A percentile compares a stretch with the other conserved stretches of the same genome.
Evolutionary conservation across 129 eudicot species (phyloP).

Genomic region (Pittosporum tobira): DNA sequence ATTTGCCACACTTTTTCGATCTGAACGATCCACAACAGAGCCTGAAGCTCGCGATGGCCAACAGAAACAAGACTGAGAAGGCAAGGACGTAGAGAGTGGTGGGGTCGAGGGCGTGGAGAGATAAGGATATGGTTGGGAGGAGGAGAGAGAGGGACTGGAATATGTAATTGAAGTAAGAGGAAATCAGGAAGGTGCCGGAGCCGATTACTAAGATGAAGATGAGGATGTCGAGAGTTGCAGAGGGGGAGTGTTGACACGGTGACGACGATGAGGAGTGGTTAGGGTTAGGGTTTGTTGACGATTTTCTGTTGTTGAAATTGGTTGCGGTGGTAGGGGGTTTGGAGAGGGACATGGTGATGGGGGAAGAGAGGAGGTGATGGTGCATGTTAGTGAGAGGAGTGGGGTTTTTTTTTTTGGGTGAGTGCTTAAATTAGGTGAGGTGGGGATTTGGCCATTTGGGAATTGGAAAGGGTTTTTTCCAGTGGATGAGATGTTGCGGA

Average conservation of each 20-base stretch:
- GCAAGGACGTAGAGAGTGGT: conserved; percentile 18
- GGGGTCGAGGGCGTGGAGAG: conserved; percentile 10
- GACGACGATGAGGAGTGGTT: conserved; percentile 9
- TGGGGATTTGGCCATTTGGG: not conserved
- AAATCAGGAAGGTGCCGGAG: conserved; percentile 65
- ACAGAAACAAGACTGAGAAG: conserved; percentile 20
- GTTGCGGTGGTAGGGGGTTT: conserved; percentile 18
- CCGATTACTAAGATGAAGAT: conserved; percentile 64
- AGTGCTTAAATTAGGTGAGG: too few species aligned
- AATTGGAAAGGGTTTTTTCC: not conserved
- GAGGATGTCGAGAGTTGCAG: conserved; percentile 66
- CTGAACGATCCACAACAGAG: conserved; percentile 34
- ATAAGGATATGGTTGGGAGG: conserved; percentile 39
- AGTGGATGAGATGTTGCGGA: conserved; percentile 21
- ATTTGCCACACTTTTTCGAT: conserved; percentile 52
- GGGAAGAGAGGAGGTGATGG: conserved; percentile 39
- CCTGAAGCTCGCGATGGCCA: conserved; percentile 21
- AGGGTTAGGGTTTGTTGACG: conserved; percentile 39
- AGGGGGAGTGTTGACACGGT: conserved; percentile 48
- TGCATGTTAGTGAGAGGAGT: conserved; percentile 56
- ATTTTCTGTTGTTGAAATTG: conserved; percentile 14
- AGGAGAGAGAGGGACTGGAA: conserved; percentile 62
- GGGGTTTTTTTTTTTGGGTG: not conserved
- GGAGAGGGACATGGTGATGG: conserved; percentile 29
- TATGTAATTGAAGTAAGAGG: conserved; percentile 71